phyloP scores from a whole-genome alignment of 2,329 filamentous ascomycete species.

The Diaporthe sp. region DNA sequence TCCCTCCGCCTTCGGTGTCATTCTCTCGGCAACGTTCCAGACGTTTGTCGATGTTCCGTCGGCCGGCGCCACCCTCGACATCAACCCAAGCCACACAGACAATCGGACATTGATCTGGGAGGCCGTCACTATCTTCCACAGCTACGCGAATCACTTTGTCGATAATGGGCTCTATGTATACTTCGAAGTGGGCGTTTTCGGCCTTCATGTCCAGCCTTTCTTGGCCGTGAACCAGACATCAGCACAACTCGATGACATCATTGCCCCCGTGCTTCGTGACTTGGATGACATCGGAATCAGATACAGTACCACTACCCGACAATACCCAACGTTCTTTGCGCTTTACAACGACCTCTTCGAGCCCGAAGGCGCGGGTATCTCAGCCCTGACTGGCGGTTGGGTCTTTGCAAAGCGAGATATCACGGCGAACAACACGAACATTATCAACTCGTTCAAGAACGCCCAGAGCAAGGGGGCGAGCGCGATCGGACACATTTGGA shows the following conservation, averaged over 20 bases:
- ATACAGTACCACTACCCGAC: constrained; percentile 46
- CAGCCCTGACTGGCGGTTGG: constrained; percentile 54
- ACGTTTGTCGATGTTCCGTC: constrained; percentile 59
- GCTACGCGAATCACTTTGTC: constrained; percentile 55
- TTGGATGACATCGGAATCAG: constrained; percentile 46
- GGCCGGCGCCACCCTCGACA: constrained; percentile 56
- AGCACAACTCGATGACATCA: constrained; percentile 49
- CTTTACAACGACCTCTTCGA: constrained; percentile 55
- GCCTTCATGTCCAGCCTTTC: constrained; percentile 54
- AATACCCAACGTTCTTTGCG: constrained; percentile 51
- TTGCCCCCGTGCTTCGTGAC: constrained; percentile 52
- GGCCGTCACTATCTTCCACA: constrained; percentile 44
- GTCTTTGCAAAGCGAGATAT: constrained; percentile 53
- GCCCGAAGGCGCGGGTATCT: constrained; percentile 49
- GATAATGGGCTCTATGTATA: constrained; percentile 57
- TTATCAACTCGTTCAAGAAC: constrained; percentile 50
- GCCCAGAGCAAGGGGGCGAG: constrained; percentile 40
- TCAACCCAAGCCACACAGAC: constrained; percentile 52
- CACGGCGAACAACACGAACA: constrained; percentile 49
- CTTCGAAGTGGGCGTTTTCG: constrained; percentile 56
- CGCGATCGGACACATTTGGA: constrained; percentile 55
- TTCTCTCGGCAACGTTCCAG: constrained; percentile 63
- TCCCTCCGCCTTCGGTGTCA: constrained; percentile 64
- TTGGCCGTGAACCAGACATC: constrained; percentile 52
- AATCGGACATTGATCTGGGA: constrained; percentile 59